Conservation (phyloP, 345 rosid genomes). For the Eucalyptus cloeziana region DNA sequence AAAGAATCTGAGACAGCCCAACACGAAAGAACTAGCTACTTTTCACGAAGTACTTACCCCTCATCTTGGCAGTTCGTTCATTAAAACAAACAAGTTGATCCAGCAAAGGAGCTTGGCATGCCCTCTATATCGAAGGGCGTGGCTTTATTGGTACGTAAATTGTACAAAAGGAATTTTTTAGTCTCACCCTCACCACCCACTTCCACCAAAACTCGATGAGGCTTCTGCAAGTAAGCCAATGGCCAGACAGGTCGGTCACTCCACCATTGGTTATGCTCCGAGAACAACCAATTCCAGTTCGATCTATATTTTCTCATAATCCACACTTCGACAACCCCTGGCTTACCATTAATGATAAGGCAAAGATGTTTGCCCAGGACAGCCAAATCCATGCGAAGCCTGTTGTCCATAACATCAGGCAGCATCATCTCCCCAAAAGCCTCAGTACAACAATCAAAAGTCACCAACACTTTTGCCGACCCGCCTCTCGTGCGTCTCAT, state of each 20-base stretch:
- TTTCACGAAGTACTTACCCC: no score
- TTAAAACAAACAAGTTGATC: no score
- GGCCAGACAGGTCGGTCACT: not conserved
- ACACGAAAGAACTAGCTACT: no score
- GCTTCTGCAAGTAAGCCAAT: not conserved
- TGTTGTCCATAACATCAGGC: not conserved
- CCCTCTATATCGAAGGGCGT: no score
- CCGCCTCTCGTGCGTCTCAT: no score
- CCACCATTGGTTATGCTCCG: not conserved
- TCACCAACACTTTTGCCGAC: not conserved
- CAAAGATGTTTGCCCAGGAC: constrained; percentile 8
- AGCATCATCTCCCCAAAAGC: not conserved
- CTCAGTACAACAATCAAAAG: constrained; percentile 5
- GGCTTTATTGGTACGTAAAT: no score
- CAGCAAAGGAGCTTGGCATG: not conserved
- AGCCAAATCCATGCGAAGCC: constrained; percentile 5
- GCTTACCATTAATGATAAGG: not conserved
- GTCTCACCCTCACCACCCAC: no score
- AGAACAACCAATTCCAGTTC: not conserved
- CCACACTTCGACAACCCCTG: not conserved
- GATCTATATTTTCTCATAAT: not conserved
- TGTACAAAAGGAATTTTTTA: no score
- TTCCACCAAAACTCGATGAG: not conserved
- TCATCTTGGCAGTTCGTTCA: no score
- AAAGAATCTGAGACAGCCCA: no score